Conservation (phyloP, 139 green algal genomes). For the Coccomyxa sp. region DNA sequence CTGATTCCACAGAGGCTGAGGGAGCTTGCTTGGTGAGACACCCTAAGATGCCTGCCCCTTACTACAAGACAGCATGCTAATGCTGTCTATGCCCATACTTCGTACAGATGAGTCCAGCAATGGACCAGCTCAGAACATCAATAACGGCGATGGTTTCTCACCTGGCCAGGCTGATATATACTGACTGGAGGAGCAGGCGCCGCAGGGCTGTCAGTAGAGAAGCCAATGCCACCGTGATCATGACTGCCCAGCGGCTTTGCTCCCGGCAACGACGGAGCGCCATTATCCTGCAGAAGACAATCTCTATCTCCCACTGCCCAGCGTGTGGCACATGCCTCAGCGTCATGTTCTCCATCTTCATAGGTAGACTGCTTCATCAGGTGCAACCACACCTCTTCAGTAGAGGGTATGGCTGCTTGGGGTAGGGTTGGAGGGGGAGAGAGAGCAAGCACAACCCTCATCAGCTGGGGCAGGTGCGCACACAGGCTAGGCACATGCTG, state of each 20-base stretch:
- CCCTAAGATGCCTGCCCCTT: not conserved
- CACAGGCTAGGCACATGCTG: no score
- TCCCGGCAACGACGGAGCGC: not conserved
- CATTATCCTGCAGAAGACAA: not conserved
- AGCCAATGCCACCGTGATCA: constrained; percentile 1
- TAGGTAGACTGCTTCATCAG: not conserved
- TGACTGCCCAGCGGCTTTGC: not conserved
- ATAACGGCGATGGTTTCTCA: not conserved
- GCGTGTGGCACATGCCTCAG: not conserved
- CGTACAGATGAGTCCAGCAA: not conserved
- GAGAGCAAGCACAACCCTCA: no score
- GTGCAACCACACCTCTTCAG: no score
- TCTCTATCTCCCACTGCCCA: not conserved
- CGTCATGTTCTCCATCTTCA: not conserved
- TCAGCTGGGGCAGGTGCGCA: no score
- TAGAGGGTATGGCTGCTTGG: no score
- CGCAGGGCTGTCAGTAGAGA: not conserved
- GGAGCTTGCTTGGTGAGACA: no score
- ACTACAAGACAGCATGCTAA: not conserved
- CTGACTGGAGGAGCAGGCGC: not conserved
- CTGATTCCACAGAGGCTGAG: no score
- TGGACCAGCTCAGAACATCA: not conserved
- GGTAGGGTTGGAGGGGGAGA: no score
- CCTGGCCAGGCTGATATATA: not conserved
- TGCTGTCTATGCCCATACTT: not conserved